phyloP scores from a whole-genome alignment of 306 rosid genomes.

The Vigna mungo region DNA sequence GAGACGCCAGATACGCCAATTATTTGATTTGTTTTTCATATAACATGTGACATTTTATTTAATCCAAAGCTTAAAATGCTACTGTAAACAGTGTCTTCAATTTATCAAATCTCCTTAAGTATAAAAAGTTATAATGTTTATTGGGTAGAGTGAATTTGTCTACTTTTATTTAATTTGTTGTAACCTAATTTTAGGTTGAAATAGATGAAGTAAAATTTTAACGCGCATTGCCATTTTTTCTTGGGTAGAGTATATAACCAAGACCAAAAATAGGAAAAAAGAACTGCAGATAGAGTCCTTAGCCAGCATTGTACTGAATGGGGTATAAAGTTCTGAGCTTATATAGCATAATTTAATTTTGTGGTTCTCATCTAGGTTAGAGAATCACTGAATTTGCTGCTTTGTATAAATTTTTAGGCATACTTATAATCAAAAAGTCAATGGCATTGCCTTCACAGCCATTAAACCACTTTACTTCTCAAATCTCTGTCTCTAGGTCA shows the following conservation, averaged over 20 bases:
- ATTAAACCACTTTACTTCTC: slow-evolving; percentile 23
- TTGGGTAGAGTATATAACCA: slow-evolving; percentile 10
- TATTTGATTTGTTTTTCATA: slow-evolving; percentile 16
- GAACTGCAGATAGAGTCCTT: slow-evolving; percentile 18
- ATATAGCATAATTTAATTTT: slow-evolving; percentile 19
- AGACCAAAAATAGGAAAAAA: slow-evolving; percentile 32
- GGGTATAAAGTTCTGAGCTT: slow-evolving; percentile 28
- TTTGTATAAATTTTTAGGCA: slow-evolving; percentile 36
- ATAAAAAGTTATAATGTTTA: slow-evolving; percentile 7
- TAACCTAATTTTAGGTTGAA: slow-evolving; percentile 31
- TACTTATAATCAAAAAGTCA: slow-evolving; percentile 35
- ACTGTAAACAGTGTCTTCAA: slow-evolving; percentile 22
- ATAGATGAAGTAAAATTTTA: slow-evolving; percentile 25
- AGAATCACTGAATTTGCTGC: slow-evolving; percentile 22
- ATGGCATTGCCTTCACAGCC: slow-evolving; percentile 26
- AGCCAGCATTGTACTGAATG: slow-evolving; percentile 25
- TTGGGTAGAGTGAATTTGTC: slow-evolving; percentile 5
- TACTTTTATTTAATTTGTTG: neutral
- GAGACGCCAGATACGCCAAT: slow-evolving; percentile 25
- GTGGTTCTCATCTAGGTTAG: slow-evolving; percentile 1
- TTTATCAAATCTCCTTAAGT: slow-evolving; percentile 25
- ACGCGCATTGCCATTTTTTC: slow-evolving; percentile 37
- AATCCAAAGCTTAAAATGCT: slow-evolving; percentile 20
- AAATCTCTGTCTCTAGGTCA: slow-evolving; percentile 20
- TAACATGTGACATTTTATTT: slow-evolving; percentile 31